These are phyloP conservation scores for Tetrapisispora phaffii DNA, from an alignment of 805 yeast genomes.

Conservation along the genomic window DNA sequence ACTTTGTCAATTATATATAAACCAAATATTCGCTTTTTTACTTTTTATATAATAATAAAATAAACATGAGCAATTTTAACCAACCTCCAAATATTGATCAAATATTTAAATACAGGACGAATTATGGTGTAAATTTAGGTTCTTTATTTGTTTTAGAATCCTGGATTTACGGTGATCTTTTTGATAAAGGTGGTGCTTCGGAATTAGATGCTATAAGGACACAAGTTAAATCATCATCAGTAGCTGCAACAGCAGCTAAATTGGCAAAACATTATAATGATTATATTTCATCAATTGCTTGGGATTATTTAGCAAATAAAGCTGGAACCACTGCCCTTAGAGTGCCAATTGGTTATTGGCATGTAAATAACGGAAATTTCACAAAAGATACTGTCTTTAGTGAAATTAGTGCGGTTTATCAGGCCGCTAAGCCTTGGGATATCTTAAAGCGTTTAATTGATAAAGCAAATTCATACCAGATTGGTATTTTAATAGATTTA, in stretches of 20 bases:
- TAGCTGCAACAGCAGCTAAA: slow-evolving; percentile 41
- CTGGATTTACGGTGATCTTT: slow-evolving; percentile 60
- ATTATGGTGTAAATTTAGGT: slow-evolving; percentile 83
- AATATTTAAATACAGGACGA: slow-evolving; percentile 50
- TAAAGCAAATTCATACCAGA: slow-evolving; percentile 50
- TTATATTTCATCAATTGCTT: slow-evolving; percentile 60
- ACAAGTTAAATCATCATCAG: slow-evolving; percentile 40
- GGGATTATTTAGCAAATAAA: slow-evolving; percentile 58
- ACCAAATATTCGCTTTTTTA: neutral
- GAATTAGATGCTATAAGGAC: slow-evolving; percentile 67
- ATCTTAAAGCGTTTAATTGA: slow-evolving; percentile 45
- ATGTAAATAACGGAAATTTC: slow-evolving; percentile 53
- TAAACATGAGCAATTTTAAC: neutral
- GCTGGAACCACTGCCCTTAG: slow-evolving; percentile 70
- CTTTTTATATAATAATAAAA: neutral
- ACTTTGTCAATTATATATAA: neutral
- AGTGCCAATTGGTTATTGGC: slow-evolving; percentile 90
- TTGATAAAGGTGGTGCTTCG: slow-evolving; percentile 47
- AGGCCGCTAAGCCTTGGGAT: slow-evolving; percentile 55
- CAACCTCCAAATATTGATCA: slow-evolving; percentile 27
- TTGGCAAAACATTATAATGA: slow-evolving; percentile 57
- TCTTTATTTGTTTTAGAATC: slow-evolving; percentile 69
- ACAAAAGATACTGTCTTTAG: slow-evolving; percentile 52
- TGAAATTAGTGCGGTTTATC: slow-evolving; percentile 45
- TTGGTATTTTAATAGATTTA: slow-evolving; percentile 71